Evolutionary conservation across 768 basidiomycete genomes (phyloP), one percentile per base, ranked within the genome.

Genomic region (Mycena polygramma): DNA sequence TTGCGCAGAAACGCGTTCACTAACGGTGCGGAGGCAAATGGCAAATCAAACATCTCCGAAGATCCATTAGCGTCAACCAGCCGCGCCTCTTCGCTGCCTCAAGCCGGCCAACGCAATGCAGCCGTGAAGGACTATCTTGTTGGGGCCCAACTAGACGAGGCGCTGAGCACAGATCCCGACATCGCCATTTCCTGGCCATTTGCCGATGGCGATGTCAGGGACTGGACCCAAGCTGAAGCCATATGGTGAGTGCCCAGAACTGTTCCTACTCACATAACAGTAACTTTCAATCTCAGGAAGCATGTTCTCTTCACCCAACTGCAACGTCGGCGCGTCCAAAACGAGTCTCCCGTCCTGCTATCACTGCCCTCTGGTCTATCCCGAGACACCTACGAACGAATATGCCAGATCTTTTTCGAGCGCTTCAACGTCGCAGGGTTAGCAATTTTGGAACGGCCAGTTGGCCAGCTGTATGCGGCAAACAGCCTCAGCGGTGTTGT

Each of bases 361-460:
- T 90, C 92, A 46, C 84, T 97, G 63, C 81, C 86, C 7, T 81
- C 91, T 0, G 88, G 89, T 37, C 87, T 94, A 24, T 87, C 93
- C 30, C 87, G 92, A 61, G 82, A 83, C 45, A 85, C 89, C 11
- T 88, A 92, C 78, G 94, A 96, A 77, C 86, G 86, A 52, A 87
- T 92, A 74, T 92, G 91, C 74, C 94, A 93, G 76, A 86, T 94
- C 46, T 94, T 97, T 81, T 98, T 98, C 75, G 96, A 97, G 77
- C 92, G 94, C 30, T 94, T 97, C 87, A 96, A 96, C 77, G 92
- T 93, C 35, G 92, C 96, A 11, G 94, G 91, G 19, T 89, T 97
- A 72, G 87, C 88, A 63, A 85, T 96, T 73, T 83, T 96, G 58
- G 92, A 96, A 66, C 93, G 95, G 0, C 92, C 96, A 24, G 87